Base-by-base conservation (phyloP, 2,329 filamentous ascomycete genomes). In the Monosporascus sp. region DNA sequence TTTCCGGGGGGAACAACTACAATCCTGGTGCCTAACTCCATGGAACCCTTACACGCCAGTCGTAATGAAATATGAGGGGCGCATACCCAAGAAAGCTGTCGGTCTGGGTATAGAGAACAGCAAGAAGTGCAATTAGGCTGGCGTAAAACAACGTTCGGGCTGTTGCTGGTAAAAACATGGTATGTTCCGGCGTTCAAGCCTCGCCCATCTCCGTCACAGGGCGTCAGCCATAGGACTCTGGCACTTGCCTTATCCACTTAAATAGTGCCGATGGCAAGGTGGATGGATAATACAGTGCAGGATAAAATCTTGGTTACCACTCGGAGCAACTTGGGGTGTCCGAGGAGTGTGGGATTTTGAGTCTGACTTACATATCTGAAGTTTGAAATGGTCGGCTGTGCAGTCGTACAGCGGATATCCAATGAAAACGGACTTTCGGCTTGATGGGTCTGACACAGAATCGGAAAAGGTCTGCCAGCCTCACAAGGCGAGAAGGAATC, bases 21-120 rank as follows among this genome's bases (percentile, higher is more conserved):
- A 48, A 48, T 24, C 45, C 31, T 27, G n/a, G 15, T 22, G 46
- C 27, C 24, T 31, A 15, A 31, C n/a, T 35, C 9, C 18, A 48
- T 48, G 45, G 9, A 31, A n/a, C 17, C 5, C 24, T 41, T 5
- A 45, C n/a, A 9, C 22, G 25, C 35, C 20, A 20, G 22, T 18
- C 5, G 22, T n/a, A 17, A 25, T 39, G 31, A 36, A 31, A 22
- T 20, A 38, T 31, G 17, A 35, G 31, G 41, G 20, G 47, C 25
- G 50, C 49, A 38, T 54, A 54, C 53, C 38, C 37, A 43, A 44
- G 18, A 43, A n/a, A n/a, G 35, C n/a, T 14, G 9, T 17, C 46
- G 20, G 17, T 35, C 24, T 51, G 35, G 18, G 45, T 46, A 47
- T 49, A 49, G 8, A 54, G 20, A 25, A 45, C 36, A 49, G 49